Percentiles rank a stretch among this genome's conserved stretches.
These are phyloP conservation scores for Lipomyces spencermartinsiae DNA, from an alignment of 805 yeast genomes.

Conservation along the genomic window DNA sequence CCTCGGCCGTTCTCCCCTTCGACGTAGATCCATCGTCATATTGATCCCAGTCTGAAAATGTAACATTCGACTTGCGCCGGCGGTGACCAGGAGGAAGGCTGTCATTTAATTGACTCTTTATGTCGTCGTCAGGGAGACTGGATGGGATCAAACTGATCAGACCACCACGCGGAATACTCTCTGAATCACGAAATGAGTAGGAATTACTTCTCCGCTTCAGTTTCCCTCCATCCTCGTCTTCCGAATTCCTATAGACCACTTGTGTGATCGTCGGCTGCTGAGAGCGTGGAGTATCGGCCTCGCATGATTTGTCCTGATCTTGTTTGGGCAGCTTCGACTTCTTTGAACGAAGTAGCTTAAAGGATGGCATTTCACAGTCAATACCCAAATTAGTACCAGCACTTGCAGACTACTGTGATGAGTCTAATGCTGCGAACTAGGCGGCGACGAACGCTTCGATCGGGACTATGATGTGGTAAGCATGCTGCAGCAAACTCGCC, in stretches of 20 bases:
- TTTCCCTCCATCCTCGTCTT: not conserved
- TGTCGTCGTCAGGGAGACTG: not conserved
- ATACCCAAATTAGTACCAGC: not conserved
- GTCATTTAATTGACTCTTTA: not conserved
- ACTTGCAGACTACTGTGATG: not conserved
- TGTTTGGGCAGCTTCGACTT: conserved; percentile 8
- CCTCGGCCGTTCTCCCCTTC: conserved; percentile 2
- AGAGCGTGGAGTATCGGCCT: not conserved
- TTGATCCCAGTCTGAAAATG: not conserved
- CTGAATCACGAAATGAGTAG: conserved; percentile 6
- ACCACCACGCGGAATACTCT: conserved; percentile 10
- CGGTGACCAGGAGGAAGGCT: not conserved
- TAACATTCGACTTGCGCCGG: conserved; percentile 1
- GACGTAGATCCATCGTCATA: not conserved
- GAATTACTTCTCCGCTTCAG: conserved; percentile 3
- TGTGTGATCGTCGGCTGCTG: conserved; percentile 8
- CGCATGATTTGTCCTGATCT: not conserved
- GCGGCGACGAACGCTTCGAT: not conserved
- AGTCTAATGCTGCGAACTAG: not conserved
- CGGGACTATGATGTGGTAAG: not conserved
- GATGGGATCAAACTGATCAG: conserved; percentile 25
- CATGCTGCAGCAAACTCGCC: not conserved
- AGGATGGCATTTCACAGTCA: conserved; percentile 19
- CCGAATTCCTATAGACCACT: not conserved
- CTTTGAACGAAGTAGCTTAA: conserved; percentile 25